Evolutionary conservation across 768 basidiomycete species (phyloP), one percentile per base, ranked within the genome.

Genomic region (Imleria badia): DNA sequence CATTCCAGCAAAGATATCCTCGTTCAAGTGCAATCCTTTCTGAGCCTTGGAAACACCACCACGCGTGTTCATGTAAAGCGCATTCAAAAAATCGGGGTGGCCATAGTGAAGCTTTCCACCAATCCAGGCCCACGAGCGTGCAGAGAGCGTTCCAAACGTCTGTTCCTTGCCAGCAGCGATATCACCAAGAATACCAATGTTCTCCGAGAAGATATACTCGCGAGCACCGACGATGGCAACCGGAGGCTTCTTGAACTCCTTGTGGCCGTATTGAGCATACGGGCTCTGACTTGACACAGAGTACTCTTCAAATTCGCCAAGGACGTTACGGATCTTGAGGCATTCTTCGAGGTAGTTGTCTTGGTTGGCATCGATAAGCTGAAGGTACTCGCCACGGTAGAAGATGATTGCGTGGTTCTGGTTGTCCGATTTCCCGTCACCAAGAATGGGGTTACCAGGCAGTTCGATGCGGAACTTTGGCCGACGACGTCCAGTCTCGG

Each of bases 1-100:
- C 91, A 99, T 99, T 55, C 97, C 97, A 30, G 97, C 97, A 69
- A 95, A 99, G 71, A 99, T 99, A 82, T 98, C 97, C 74, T 99
- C 97, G 77, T 98, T 98, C 53, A 99, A 75, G 71, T 99, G 97
- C n/a, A 99, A 73, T 48, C 97, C 97, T 73, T 99, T 99, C 74
- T 99, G 97, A 34, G 97, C 97, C 76, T 99, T 99, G 41, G 96
- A 98, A 9, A 98, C 88, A 64, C 97, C 97, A 35, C 97, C 97
- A 36, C 97, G 94, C 2, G 97, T 98, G 58, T 83, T 93, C 97
- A 99, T 98, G 78, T 91, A 99, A 51, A 96, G 74, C 39, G 87
- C 96, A 70, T 98, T 97, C 61, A 99, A 80, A 86, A 99, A 98
- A 83, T 99, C 97, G 12, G 97, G 97, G 72, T 98, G 97, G 61